Percentiles rank a stretch among this genome's conserved stretches.
These are phyloP conservation scores for Trypanosoma lewisi DNA, from an alignment of 208 protist species.

Conservation along the genomic window DNA sequence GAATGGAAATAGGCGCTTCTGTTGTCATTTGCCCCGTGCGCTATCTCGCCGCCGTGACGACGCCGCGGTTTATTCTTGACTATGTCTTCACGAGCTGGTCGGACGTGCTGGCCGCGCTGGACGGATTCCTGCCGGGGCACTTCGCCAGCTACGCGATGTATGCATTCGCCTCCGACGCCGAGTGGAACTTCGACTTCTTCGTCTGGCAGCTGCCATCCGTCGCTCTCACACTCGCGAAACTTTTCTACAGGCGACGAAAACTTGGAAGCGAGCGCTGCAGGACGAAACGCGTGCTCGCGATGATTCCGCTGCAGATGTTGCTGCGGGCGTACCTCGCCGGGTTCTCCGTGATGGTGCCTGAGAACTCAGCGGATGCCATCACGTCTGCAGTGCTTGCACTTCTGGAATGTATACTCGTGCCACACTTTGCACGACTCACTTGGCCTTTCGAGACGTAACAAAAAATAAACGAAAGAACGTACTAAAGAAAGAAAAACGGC, in stretches of 20 bases:
- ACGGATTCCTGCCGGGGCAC: constrained; percentile 57
- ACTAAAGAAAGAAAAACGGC: not conserved
- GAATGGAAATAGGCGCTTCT: constrained; percentile 60
- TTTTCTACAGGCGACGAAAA: constrained; percentile 48
- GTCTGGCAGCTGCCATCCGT: constrained; percentile 75
- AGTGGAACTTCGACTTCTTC: constrained; percentile 86
- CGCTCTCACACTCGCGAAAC: constrained; percentile 57
- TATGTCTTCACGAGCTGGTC: constrained; percentile 72
- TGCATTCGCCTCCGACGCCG: constrained; percentile 59
- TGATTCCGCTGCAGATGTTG: constrained; percentile 58
- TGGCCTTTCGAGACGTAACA: constrained; percentile 52
- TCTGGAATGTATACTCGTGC: constrained; percentile 50
- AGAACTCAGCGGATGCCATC: constrained; percentile 43
- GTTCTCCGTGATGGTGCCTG: constrained; percentile 82
- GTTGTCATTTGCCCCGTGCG: constrained; percentile 53
- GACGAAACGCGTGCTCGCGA: constrained; percentile 58
- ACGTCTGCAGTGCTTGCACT: constrained; percentile 43
- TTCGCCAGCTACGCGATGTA: constrained; percentile 68
- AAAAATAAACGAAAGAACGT: constrained; percentile 2
- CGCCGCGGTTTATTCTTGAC: constrained; percentile 79
- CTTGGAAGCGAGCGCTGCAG: constrained; percentile 40
- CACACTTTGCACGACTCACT: constrained; percentile 68
- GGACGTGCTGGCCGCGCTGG: constrained; percentile 51
- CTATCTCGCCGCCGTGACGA: constrained; percentile 74
- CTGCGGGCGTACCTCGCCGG: constrained; percentile 64